Evolutionary conservation across 140 eudicot species (phyloP).

Genomic region (Erigeron philadelphicus): DNA sequence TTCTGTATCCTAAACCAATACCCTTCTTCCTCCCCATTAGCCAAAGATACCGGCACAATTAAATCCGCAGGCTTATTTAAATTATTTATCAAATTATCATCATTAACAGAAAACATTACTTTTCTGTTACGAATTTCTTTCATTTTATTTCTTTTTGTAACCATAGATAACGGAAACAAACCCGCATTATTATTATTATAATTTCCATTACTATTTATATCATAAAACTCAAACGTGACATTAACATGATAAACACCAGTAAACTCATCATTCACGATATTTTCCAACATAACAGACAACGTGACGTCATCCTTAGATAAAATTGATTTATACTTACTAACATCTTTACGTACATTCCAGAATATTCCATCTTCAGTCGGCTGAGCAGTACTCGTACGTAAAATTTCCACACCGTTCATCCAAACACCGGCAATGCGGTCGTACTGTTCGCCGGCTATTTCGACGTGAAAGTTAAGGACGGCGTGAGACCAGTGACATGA

Average conservation of each 20-base stretch:
- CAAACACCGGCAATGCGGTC: constrained; percentile 81
- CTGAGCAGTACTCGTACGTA: constrained; percentile 86
- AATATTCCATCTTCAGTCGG: constrained; percentile 50
- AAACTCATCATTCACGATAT: constrained; percentile 48
- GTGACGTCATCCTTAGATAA: constrained; percentile 30
- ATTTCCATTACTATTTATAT: background rate
- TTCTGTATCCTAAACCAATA: constrained; percentile 64
- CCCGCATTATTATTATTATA: background rate
- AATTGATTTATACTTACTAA: constrained; percentile 57
- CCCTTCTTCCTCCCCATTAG: constrained; percentile 35
- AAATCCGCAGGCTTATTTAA: constrained; percentile 61
- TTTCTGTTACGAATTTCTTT: constrained; percentile 20
- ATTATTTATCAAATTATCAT: background rate
- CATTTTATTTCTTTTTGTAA: background rate
- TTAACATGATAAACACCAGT: constrained; percentile 61
- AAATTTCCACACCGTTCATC: constrained; percentile 71
- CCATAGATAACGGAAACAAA: constrained; percentile 19
- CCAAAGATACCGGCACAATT: constrained; percentile 45
- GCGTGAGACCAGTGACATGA: constrained; percentile 52
- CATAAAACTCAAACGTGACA: constrained; percentile 44
- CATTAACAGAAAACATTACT: constrained; percentile 24
- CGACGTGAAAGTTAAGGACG: constrained; percentile 50
- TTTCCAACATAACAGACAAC: constrained; percentile 76
- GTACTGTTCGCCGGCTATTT: constrained; percentile 55
- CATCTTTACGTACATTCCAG: constrained; percentile 69